Evolutionary conservation across 345 rosid genomes (phyloP), one percentile per base, ranked within the genome.

Genomic region (Rhodamnia argentea): DNA sequence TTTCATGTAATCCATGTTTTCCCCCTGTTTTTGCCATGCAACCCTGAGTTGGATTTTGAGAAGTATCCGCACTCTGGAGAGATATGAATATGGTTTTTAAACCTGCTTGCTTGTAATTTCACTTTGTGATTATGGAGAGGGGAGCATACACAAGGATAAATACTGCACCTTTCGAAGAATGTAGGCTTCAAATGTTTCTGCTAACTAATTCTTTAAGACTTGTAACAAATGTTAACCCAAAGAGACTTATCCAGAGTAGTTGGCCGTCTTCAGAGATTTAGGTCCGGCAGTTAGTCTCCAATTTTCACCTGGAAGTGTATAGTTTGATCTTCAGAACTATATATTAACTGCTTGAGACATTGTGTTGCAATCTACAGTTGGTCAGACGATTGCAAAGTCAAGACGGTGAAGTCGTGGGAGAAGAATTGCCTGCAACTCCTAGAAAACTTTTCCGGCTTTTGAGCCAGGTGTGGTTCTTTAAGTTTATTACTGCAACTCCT

Each of bases 401-500:
- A 86, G 95, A 90, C 84, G 98, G 95, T 89, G 92, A 92, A 86
- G 87, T 92, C 90, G 92, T 92, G 52, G 96, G 93, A 70, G 94
- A 92, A 88, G 97, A 94, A 56, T 88, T 87, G 54, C 92, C 91
- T 56, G 92, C 94, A 40, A 92, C 95, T 82, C 96, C 96, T 10
- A 94, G 89, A 91, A 92, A 91, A 88, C 91, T 94, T 83, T 95
- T 94, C 88, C 98, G 91, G 93, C 90, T 94, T 87, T 92, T 96
- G 87, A 94, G 88, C 88, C 95, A 96, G 98, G 99, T 96, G 87
- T 40, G 29, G 29, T 50, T 59, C 26, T 60, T 42, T 59, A 50
- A 23, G 13, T 84, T 82, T 18, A 23, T 52, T 52, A 24, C 44
- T 52, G 54, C 57, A 29, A 44, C 42, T 82, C 57, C 57, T 82